These are phyloP conservation scores for Barnettozyma sucrosica DNA, from an alignment of 805 yeast genomes.

Conservation along the genomic window DNA sequence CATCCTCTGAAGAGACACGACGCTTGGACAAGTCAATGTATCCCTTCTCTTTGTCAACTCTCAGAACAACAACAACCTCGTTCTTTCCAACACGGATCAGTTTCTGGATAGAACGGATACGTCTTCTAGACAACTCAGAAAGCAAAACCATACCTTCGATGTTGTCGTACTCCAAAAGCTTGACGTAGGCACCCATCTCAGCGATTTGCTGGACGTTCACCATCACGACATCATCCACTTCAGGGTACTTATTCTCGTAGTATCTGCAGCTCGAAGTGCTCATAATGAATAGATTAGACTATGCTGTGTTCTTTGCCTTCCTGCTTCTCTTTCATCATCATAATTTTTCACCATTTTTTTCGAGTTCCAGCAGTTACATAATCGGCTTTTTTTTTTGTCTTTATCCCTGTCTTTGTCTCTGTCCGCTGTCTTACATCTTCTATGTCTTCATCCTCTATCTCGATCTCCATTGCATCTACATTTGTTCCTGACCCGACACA, in stretches of 20 bases:
- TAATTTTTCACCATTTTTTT: constrained; percentile 2
- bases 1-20: constrained; percentile 97
- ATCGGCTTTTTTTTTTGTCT: too few relatives aligned
- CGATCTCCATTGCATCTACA: not conserved
- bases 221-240: constrained; percentile 98
- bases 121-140: constrained; percentile 95
- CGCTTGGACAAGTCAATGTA: constrained; percentile 96
- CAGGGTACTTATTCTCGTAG: constrained; percentile 97
- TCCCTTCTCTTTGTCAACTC: constrained; percentile 98
- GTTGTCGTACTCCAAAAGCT: constrained; percentile 91
- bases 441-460: not conserved
- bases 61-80: constrained; percentile 94
- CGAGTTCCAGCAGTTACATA: not conserved
- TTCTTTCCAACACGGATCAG: constrained; percentile 96
- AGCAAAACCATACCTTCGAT: constrained; percentile 98
- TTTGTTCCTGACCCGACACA: too few relatives aligned
- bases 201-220: constrained; percentile 98
- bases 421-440: too few relatives aligned
- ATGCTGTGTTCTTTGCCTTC: not conserved
- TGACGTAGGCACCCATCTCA: constrained; percentile 99
- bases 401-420: not conserved
- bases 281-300: constrained; percentile 37
- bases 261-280: constrained; percentile 89
- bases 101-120: constrained; percentile 96
- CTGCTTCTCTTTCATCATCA: not conserved